Base-by-base conservation (phyloP, 306 rosid species). In the Mimosa pudica region DNA sequence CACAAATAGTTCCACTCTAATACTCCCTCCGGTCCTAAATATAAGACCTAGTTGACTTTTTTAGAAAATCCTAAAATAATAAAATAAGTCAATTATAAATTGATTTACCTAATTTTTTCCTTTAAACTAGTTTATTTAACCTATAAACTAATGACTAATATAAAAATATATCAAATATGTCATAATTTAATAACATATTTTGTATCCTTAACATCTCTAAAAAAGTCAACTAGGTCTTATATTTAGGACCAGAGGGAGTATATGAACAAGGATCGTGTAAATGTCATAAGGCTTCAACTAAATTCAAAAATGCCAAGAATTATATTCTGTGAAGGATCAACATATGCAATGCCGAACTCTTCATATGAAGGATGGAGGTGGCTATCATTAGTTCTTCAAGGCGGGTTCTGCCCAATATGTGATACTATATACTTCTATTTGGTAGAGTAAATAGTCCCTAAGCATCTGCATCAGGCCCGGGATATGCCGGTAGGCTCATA, bases 401-500 rank as follows among this genome's bases (percentile, higher is more conserved):
- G 8, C 7, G 10, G 67, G 38, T 61, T 30, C 41, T 10, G 1
- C 16, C 7, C 17, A 24, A 16, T 9, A 35, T 16, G 81, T 6
- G 73, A 71, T 76, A 70, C 5, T 57, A n/a, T 2, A 57, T 18
- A 7, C 63, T 57, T 7, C 63, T 57, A 18, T 57, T 57, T 8
- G 5, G 63, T 18, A 11, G 3, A 8, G 33, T 11, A 57, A 57
- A 57, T 30, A 18, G 63, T 10, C 63, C 33, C 89, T 83, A 94
- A 41, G 94, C 86, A 83, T 91, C 92, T 8, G 38, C 63, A 36
- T 44, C 8, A 2, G 98, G 98, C 70, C 98, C 98, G 32, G 98
- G 98, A 92, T 95, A 95, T 54, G 98, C 92, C 8, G 98, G 98
- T 24, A 95, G 81, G 82, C 98, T 95, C 98, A 92, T 92, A 66